Evolutionary conservation across 306 rosid genomes (phyloP).

Genomic region (Vachellia pachyceras): DNA sequence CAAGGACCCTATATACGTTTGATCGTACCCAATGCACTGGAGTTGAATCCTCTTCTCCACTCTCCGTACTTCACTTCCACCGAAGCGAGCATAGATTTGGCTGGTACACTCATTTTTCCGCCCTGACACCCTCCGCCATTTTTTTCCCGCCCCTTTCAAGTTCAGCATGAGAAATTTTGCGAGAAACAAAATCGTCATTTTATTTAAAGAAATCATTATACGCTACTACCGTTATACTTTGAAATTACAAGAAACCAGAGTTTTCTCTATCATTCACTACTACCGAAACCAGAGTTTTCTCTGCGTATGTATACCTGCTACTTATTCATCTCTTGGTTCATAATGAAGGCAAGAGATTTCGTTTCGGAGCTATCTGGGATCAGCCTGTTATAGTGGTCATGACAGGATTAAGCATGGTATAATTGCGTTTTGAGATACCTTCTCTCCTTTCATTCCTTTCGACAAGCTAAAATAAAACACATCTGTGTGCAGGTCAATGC

Average conservation of each 20-base stretch:
- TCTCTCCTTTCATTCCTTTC: background rate
- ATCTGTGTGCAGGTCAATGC: constrained; percentile 52
- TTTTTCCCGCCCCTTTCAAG: background rate
- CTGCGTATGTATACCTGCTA: background rate
- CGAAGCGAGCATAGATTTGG: constrained; percentile 28
- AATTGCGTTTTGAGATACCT: background rate
- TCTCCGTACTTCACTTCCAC: constrained; percentile 34
- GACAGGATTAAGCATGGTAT: constrained; percentile 51
- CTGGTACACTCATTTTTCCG: constrained; percentile 20
- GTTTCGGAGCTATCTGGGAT: constrained; percentile 40
- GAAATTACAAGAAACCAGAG: no score
- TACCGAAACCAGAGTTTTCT: background rate
- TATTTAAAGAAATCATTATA: background rate
- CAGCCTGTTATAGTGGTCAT: constrained; percentile 44
- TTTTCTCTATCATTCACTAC: no score
- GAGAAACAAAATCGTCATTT: background rate
- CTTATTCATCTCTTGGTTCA: background rate
- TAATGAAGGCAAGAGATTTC: constrained; percentile 50
- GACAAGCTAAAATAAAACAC: background rate
- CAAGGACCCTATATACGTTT: constrained; percentile 48
- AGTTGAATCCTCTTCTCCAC: constrained; percentile 49
- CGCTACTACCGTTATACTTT: background rate
- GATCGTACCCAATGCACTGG: constrained; percentile 50
- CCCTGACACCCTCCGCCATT: background rate
- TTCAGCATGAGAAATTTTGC: background rate